These are phyloP conservation scores for Curvularia hawaiiensis DNA, from an alignment of 2,329 filamentous ascomycete genomes.

Conservation along the genomic window DNA sequence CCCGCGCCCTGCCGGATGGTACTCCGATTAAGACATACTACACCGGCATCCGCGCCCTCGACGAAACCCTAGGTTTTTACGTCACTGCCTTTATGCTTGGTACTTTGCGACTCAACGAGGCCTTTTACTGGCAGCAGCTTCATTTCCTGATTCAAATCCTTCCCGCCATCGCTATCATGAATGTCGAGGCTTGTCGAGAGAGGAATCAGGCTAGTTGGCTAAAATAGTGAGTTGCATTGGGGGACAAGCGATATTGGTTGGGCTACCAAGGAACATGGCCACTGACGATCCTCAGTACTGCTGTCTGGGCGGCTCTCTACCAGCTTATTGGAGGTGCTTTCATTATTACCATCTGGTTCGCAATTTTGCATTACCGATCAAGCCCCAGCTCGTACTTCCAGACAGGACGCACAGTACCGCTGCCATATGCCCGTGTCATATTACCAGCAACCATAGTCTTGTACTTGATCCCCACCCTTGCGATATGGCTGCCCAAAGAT, in stretches of 20 bases:
- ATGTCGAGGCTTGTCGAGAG: slow-evolving; percentile 25
- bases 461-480: slow-evolving; percentile 21
- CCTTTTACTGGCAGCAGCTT: slow-evolving; percentile 24
- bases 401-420: slow-evolving; percentile 18
- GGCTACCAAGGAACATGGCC: not conserved
- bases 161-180: slow-evolving; percentile 14
- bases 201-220: slow-evolving; percentile 22
- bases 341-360: slow-evolving; percentile 21
- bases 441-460: slow-evolving; percentile 17
- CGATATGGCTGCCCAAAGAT: slow-evolving; percentile 14
- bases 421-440: slow-evolving; percentile 21
- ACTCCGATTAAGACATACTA: slow-evolving; percentile 19
- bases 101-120: slow-evolving; percentile 17
- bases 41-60: slow-evolving; percentile 17
- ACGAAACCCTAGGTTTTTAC: slow-evolving; percentile 17
- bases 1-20: slow-evolving; percentile 18
- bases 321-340: slow-evolving; percentile 23
- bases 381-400: slow-evolving; percentile 20
- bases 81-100: slow-evolving; percentile 22
- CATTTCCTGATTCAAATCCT: slow-evolving; percentile 22
- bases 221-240: slow-evolving; percentile 20
- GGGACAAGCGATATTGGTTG: not conserved
- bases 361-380: slow-evolving; percentile 17
- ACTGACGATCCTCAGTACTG: slow-evolving; percentile 11
- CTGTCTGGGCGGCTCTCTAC: slow-evolving; percentile 18